phyloP scores from a whole-genome alignment of 2,329 filamentous ascomycete genomes.

The Dactylellina leptospora region DNA sequence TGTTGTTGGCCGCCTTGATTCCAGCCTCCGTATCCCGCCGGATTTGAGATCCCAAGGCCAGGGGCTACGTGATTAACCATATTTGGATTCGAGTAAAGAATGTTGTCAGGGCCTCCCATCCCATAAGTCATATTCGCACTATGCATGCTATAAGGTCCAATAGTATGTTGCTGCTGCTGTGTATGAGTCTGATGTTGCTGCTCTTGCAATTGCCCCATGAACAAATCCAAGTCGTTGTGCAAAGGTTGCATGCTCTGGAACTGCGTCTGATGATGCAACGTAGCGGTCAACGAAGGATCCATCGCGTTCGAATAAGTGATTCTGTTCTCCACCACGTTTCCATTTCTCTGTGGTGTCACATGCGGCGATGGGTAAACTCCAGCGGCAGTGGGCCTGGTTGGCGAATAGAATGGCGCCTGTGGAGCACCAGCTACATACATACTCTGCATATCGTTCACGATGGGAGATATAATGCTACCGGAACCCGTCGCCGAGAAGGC shows the following conservation, averaged over 20 bases:
- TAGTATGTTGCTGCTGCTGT: slow-evolving; percentile 35
- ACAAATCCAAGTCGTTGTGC: slow-evolving; percentile 40
- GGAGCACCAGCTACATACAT: slow-evolving; percentile 42
- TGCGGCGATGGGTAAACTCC: slow-evolving; percentile 41
- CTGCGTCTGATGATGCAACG: slow-evolving; percentile 33
- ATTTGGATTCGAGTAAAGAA: slow-evolving; percentile 32
- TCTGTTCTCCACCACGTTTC: slow-evolving; percentile 45
- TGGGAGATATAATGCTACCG: slow-evolving; percentile 40
- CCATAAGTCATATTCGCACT: slow-evolving; percentile 28
- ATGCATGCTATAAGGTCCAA: slow-evolving; percentile 33
- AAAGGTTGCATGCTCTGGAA: slow-evolving; percentile 37
- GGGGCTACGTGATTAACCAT: slow-evolving; percentile 42
- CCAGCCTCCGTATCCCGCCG: slow-evolving; percentile 39
- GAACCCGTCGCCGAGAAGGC: slow-evolving; percentile 23
- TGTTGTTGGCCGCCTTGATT: slow-evolving; percentile 32
- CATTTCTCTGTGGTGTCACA: slow-evolving; percentile 43
- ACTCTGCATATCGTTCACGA: slow-evolving; percentile 30
- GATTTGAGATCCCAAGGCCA: slow-evolving; percentile 47
- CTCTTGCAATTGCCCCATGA: slow-evolving; percentile 45
- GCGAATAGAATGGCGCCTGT: slow-evolving; percentile 41
- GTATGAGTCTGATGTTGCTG: slow-evolving; percentile 22
- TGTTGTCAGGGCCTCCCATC: slow-evolving; percentile 34
- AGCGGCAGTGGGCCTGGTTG: slow-evolving; percentile 41
- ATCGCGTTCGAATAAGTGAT: slow-evolving; percentile 32
- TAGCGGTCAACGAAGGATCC: slow-evolving; percentile 33